Conservation (phyloP, 2,329 filamentous ascomycete species). For the Stemphylium beticola region DNA sequence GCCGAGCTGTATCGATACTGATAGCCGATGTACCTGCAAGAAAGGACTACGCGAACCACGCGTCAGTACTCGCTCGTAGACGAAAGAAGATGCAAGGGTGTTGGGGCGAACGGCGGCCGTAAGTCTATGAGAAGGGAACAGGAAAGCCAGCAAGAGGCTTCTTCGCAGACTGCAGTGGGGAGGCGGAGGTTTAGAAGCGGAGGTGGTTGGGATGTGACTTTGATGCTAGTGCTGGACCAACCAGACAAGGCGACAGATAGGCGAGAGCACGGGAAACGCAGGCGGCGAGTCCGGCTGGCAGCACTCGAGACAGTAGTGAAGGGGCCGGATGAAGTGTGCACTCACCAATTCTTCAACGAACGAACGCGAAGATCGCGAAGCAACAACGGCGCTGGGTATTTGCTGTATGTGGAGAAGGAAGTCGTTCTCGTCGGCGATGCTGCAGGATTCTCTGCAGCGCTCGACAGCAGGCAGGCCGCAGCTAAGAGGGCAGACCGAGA, state of each 20-base stretch:
- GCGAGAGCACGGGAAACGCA: slow-evolving; percentile 48
- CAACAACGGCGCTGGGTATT: slow-evolving; percentile 18
- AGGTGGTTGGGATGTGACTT: slow-evolving; percentile 51
- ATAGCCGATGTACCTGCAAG: slow-evolving; percentile 31
- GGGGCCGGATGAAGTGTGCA: background rate
- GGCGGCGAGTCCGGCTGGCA: slow-evolving; percentile 17
- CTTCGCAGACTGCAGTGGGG: slow-evolving; percentile 40
- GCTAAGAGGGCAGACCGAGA: slow-evolving; percentile 50
- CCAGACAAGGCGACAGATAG: slow-evolving; percentile 43
- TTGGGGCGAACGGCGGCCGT: slow-evolving; percentile 14
- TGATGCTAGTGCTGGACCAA: slow-evolving; percentile 48
- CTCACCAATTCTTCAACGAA: slow-evolving; percentile 38
- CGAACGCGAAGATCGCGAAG: slow-evolving; percentile 21
- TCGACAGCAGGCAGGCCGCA: slow-evolving; percentile 48
- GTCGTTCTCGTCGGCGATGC: slow-evolving; percentile 46
- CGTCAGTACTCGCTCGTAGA: slow-evolving; percentile 32
- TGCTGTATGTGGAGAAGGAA: slow-evolving; percentile 34
- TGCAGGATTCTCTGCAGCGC: slow-evolving; percentile 48
- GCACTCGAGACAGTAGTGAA: slow-evolving; percentile 8
- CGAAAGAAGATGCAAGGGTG: slow-evolving; percentile 12
- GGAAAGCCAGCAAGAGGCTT: slow-evolving; percentile 32
- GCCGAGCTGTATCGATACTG: slow-evolving; percentile 42
- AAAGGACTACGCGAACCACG: slow-evolving; percentile 33
- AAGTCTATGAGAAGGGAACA: slow-evolving; percentile 31
- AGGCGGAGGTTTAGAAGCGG: slow-evolving; percentile 48